These are phyloP conservation scores for Comarum palustre DNA, from an alignment of 306 rosid genomes.

Conservation along the genomic window DNA sequence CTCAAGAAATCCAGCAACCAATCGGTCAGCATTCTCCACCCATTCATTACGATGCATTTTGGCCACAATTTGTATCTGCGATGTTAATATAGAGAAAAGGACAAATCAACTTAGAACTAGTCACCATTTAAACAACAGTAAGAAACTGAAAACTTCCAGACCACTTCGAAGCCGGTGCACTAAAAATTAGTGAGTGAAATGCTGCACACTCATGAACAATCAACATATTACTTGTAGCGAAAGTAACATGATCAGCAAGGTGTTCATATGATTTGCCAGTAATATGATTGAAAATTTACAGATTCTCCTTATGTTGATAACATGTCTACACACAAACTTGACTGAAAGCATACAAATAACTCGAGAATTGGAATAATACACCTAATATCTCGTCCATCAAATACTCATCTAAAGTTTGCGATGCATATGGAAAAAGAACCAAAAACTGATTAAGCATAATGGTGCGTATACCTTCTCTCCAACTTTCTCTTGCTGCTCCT, in stretches of 20 bases:
- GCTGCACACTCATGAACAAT: background rate
- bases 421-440: background rate
- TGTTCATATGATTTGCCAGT: background rate
- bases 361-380: background rate
- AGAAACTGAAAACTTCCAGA: background rate
- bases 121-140: background rate
- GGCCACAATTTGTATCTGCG: constrained; percentile 58
- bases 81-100: constrained; percentile 14
- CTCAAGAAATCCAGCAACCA: constrained; percentile 96
- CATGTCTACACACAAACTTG: background rate
- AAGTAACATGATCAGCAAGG: background rate
- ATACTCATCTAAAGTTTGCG: background rate
- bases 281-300: background rate
- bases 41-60: constrained; percentile 92
- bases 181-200: background rate
- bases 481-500: constrained; percentile 91
- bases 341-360: background rate
- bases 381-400: background rate
- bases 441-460: background rate
- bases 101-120: background rate
- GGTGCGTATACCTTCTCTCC: constrained; percentile 64
- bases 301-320: background rate
- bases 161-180: background rate
- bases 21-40: constrained; percentile 98
- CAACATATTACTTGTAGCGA: background rate